Percentiles rank a stretch among this genome's conserved stretches.
Evolutionary conservation across 768 basidiomycete genomes (phyloP).

Genomic region (Termitomyces heimii): DNA sequence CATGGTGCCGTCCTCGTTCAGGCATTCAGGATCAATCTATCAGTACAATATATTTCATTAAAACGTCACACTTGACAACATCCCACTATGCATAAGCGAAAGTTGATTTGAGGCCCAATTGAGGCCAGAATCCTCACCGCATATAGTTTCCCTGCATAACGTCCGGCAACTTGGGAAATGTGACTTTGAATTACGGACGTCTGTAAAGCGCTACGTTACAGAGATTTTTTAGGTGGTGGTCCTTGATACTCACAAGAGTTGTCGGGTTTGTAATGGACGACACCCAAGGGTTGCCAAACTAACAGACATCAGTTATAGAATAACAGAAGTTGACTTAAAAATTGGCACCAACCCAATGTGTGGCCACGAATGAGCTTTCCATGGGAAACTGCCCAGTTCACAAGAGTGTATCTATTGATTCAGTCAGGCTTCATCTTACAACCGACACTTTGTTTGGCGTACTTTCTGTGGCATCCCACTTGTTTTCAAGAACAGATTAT

Average conservation of each 20-base stretch:
- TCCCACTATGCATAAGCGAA: background rate
- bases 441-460: background rate
- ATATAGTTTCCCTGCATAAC: constrained; percentile 43
- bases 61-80: background rate
- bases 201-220: constrained; percentile 11
- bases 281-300: constrained; percentile 1
- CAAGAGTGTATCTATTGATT: constrained; percentile 20
- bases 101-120: background rate
- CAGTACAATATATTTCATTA: background rate
- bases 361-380: constrained; percentile 37
- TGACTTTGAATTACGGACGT: constrained; percentile 41
- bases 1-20: constrained; percentile 37
- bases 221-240: background rate
- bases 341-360: constrained; percentile 23
- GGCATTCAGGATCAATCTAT: background rate
- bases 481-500: background rate
- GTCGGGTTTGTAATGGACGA: background rate
- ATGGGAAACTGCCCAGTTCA: constrained; percentile 34
- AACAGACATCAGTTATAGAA: background rate
- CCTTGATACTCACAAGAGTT: background rate
- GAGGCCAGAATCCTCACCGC: constrained; percentile 14
- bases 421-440: background rate
- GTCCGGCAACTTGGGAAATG: constrained; percentile 36
- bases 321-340: background rate
- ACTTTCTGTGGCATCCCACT: constrained; percentile 4